phyloP scores from a whole-genome alignment of 331 rosid species.

The Acacia pycnantha region DNA sequence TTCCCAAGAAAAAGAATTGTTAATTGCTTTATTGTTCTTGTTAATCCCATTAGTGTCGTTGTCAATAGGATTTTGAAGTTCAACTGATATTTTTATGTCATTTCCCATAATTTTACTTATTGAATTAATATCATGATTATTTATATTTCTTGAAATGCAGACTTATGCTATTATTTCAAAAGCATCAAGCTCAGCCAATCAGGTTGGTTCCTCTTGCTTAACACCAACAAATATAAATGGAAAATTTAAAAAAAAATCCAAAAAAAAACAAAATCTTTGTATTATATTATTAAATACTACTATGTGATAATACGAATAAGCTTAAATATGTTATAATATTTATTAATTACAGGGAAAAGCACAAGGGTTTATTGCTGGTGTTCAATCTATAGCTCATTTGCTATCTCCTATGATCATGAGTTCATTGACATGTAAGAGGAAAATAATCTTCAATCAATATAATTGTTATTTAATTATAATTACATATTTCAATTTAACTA shows the following conservation, averaged over 20 bases:
- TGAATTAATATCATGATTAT: background rate
- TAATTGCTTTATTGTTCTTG: no score
- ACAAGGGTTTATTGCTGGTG: constrained; percentile 78
- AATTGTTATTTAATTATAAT: background rate
- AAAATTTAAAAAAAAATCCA: background rate
- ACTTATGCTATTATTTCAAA: constrained; percentile 74
- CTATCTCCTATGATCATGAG: constrained; percentile 77
- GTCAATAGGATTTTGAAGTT: no score
- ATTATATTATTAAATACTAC: no score
- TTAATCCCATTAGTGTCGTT: no score
- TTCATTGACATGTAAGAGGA: constrained; percentile 70
- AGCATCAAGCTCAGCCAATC: constrained; percentile 71
- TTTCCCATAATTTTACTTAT: background rate
- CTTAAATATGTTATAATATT: background rate
- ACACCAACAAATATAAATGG: background rate
- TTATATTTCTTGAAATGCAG: constrained; percentile 40
- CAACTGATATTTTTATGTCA: no score
- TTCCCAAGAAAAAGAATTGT: no score
- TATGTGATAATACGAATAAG: background rate
- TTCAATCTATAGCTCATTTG: constrained; percentile 68
- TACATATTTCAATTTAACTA: background rate
- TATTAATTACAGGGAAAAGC: constrained; percentile 57
- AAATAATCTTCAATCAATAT: background rate
- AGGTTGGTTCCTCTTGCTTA: constrained; percentile 42
- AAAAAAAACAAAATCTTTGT: no score